phyloP scores from a whole-genome alignment of 495 filamentous ascomycete species.

The Podospora bellae-mahoneyi region DNA sequence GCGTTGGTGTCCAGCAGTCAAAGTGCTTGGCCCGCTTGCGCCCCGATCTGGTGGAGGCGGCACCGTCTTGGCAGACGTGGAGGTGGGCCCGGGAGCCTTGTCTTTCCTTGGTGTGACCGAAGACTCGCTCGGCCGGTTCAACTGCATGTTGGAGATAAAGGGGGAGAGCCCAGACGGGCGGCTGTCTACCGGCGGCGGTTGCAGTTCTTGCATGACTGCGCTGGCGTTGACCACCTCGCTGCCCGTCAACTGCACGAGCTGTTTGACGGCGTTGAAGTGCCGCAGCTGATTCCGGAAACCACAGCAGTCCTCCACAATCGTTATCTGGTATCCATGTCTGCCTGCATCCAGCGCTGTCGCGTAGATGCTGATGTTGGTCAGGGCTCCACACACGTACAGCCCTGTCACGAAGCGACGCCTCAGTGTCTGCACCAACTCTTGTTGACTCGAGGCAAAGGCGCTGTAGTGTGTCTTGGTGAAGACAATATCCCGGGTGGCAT shows the following conservation, averaged over 20 bases:
- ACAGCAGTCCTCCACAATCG: slow-evolving; percentile 83
- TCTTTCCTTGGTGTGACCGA: slow-evolving; percentile 7
- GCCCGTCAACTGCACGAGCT: slow-evolving; percentile 73
- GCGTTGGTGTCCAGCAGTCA: background rate
- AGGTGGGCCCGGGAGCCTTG: slow-evolving; percentile 6
- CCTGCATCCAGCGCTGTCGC: slow-evolving; percentile 92
- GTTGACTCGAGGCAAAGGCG: slow-evolving; percentile 57
- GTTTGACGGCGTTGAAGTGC: slow-evolving; percentile 70
- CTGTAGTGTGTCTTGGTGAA: slow-evolving; percentile 85
- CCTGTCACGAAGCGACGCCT: slow-evolving; percentile 77
- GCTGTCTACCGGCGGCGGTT: slow-evolving; percentile 17
- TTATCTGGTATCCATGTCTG: slow-evolving; percentile 78
- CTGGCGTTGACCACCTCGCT: slow-evolving; percentile 60
- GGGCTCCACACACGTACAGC: slow-evolving; percentile 85
- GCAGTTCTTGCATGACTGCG: slow-evolving; percentile 50
- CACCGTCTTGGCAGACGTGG: slow-evolving; percentile 9
- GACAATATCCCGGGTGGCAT: slow-evolving; percentile 58
- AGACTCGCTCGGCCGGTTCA: slow-evolving; percentile 16
- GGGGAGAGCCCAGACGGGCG: slow-evolving; percentile 32
- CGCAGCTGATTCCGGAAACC: slow-evolving; percentile 72
- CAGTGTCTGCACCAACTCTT: slow-evolving; percentile 65
- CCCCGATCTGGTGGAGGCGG: slow-evolving; percentile 13
- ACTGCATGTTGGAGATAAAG: slow-evolving; percentile 26
- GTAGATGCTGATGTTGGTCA: slow-evolving; percentile 85
- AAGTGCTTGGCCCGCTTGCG: slow-evolving; percentile 1